Base-by-base conservation (phyloP, 2,329 filamentous ascomycete species). In the Phialophora macrospora region DNA sequence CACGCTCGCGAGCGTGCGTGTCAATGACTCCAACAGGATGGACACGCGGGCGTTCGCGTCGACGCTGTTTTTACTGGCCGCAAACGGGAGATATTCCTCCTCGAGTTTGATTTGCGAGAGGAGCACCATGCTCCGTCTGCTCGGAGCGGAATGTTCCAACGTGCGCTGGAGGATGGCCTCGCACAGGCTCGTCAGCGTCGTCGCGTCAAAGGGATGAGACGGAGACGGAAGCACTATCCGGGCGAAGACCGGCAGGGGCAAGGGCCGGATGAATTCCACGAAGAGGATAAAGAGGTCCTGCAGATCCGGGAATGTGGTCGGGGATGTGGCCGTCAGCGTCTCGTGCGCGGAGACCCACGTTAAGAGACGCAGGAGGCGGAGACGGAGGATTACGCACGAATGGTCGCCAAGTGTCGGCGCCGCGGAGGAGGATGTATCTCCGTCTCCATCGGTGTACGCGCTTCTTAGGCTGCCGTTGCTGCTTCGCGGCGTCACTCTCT, bases 21-120 rank as follows among this genome's bases (percentile, higher is more conserved):
- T 73, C 57, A 92, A 76, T 1, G 82, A 82, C 77, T 94, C 91
- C 0, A 92, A 78, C 32, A 90, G 76, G 9, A 93, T 77, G 1
- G 88, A 88, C 44, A 93, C 81, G 74, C 90, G 90, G 30, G 88
- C 88, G 71, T 95, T 93, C 68, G 92, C 90, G 22, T 86, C 83
- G 0, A 84, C 76, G 6, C 81, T 82, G 14, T 84, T 80, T 0
- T 83, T 86, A 65, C 85, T 88, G 1, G 91, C 89, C 0, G 88
- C 81, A 69, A 84, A 87, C 0, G 86, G 86, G 1, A 92, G 82
- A 74, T 87, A 93, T 72, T 87, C 88, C 51, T 80, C 69, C 66
- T 86, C 82, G 22, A 89, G 78, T 17, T 83, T 81, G 0, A 74
- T 56, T 67, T 84, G 81, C 4, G 76, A 82, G 22, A 88, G 74